Conservation (phyloP, 768 basidiomycete species). For the Psilocybe azurescens region DNA sequence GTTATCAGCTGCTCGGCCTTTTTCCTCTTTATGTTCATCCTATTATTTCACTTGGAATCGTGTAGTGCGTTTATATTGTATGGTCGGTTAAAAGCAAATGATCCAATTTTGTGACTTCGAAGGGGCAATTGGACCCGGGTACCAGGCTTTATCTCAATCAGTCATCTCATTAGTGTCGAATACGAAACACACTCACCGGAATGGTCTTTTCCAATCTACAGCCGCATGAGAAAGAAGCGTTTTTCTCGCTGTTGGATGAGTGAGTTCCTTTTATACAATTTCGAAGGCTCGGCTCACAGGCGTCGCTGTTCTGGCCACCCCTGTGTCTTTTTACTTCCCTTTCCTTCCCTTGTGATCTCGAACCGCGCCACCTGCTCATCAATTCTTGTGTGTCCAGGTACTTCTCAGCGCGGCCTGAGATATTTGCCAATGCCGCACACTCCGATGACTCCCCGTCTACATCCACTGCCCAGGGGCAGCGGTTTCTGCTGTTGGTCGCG, state of each 20-base stretch:
- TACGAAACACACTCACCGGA: conserved; percentile 21
- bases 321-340: conserved; percentile 14
- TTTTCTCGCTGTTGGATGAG: conserved; percentile 85
- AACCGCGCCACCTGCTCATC: conserved; percentile 17
- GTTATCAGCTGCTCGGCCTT: conserved; percentile 11
- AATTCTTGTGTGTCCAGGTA: conserved; percentile 50
- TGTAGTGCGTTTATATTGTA: conserved; percentile 23
- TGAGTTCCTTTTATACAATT: conserved; percentile 38
- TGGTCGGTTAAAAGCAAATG: conserved; percentile 19
- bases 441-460: conserved; percentile 29
- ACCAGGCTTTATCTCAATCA: conserved; percentile 17
- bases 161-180: conserved; percentile 14
- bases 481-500: conserved; percentile 50
- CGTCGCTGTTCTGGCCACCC: conserved; percentile 14
- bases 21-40: conserved; percentile 13
- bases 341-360: conserved; percentile 18
- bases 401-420: conserved; percentile 74
- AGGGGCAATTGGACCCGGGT: conserved; percentile 4
- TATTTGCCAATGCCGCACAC: conserved; percentile 44
- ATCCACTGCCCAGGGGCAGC: conserved; percentile 31
- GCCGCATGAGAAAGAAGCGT: conserved; percentile 76
- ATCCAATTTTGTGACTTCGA: conserved; percentile 7
- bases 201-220: conserved; percentile 80
- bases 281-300: conserved; percentile 5
- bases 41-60: conserved; percentile 21